Conservation (phyloP, 257 asterid species). For the Plantago major region DNA sequence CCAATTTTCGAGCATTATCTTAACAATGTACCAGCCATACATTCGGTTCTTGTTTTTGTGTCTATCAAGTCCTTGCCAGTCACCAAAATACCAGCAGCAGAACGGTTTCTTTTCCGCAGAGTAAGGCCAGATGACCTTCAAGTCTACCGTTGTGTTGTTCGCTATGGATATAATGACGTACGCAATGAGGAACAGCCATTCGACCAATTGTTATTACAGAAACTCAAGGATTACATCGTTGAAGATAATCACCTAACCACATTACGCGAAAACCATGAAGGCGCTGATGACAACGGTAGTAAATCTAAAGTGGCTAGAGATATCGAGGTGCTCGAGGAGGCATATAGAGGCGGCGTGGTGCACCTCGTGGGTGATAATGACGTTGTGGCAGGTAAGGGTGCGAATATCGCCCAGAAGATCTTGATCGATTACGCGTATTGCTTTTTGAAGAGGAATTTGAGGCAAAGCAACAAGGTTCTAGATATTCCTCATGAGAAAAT, state of each 20-base stretch:
- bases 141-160: constrained; percentile 49
- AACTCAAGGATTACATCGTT: constrained; percentile 29
- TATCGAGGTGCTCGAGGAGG: constrained; percentile 7
- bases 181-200: constrained; percentile 37
- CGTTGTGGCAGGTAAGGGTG: constrained; percentile 33
- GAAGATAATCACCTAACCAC: constrained; percentile 13
- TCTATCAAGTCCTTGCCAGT: constrained; percentile 50
- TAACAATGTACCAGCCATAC: constrained; percentile 45
- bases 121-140: constrained; percentile 39
- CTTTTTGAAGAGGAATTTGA: constrained; percentile 38
- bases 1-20: constrained; percentile 58
- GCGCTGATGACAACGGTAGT: background rate
- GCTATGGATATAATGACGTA: constrained; percentile 56
- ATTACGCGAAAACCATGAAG: background rate
- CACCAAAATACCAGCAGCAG: constrained; percentile 42
- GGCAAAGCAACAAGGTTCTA: constrained; percentile 34
- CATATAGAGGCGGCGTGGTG: constrained; percentile 4
- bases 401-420: constrained; percentile 29
- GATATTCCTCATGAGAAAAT: constrained; percentile 36
- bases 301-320: background rate
- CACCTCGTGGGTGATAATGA: constrained; percentile 44
- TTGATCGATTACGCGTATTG: constrained; percentile 33
- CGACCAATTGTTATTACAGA: constrained; percentile 34
- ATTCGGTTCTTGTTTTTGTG: constrained; percentile 46
- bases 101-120: constrained; percentile 44